Evolutionary conservation across 2,329 filamentous ascomycete genomes (phyloP).

Genomic region (Monosporascus sp.): DNA sequence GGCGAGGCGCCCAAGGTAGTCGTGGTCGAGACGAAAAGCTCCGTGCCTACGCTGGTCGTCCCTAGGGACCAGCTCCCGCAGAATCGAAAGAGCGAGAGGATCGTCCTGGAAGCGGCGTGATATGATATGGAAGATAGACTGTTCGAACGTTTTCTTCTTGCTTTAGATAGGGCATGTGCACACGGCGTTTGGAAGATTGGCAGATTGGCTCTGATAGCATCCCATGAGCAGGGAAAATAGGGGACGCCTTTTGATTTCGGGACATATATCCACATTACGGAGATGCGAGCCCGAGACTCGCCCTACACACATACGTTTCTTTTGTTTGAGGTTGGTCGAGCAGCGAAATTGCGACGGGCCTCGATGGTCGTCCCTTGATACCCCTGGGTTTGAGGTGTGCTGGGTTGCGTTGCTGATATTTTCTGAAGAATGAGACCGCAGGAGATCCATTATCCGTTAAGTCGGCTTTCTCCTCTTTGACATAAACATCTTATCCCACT

Average conservation of each 20-base stretch:
- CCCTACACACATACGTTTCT: neutral
- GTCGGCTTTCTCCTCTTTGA: neutral
- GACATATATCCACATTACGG: neutral
- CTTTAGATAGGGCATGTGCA: neutral
- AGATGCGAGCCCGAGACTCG: neutral
- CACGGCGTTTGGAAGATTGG: slow-evolving; percentile 1
- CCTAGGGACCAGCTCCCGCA: slow-evolving; percentile 31
- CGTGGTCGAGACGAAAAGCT: slow-evolving; percentile 33
- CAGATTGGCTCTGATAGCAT: neutral
- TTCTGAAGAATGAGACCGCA: too few species aligned
- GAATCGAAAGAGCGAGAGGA: slow-evolving; percentile 48
- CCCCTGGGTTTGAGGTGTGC: neutral
- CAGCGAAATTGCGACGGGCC: slow-evolving; percentile 6
- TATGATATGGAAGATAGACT: too few species aligned
- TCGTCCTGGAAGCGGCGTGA: slow-evolving; percentile 44
- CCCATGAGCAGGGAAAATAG: neutral
- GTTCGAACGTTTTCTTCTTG: too few species aligned
- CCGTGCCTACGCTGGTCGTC: slow-evolving; percentile 42
- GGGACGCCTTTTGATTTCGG: neutral
- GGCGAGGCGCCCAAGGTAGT: slow-evolving; percentile 14
- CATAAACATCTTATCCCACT: neutral
- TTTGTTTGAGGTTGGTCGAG: slow-evolving; percentile 5
- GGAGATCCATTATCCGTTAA: too few species aligned
- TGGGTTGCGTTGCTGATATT: neutral
- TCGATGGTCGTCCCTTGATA: slow-evolving; percentile 14